A percentile compares a stretch with the other conserved stretches of the same genome.
phyloP scores from a whole-genome alignment of 257 asterid genomes.

The Mitragyna speciosa region DNA sequence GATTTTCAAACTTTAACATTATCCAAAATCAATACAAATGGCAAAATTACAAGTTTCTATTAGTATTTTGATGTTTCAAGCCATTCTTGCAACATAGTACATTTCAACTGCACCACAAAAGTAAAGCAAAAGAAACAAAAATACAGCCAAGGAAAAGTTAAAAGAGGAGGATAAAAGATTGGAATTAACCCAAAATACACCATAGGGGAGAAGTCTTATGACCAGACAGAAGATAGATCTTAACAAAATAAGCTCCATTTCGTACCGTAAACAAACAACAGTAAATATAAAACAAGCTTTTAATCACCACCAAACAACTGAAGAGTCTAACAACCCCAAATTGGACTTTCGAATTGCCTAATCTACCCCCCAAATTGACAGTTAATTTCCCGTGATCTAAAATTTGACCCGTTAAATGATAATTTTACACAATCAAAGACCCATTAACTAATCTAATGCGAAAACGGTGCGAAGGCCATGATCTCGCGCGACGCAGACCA shows the following conservation, averaged over 20 bases:
- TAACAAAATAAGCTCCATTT: not conserved
- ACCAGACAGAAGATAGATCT: not conserved
- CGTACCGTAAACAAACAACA: not conserved
- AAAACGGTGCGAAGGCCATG: not conserved
- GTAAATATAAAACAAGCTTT: not conserved
- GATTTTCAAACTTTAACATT: no score
- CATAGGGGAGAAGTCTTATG: no score
- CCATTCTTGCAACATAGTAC: no score
- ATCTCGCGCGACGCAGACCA: not conserved
- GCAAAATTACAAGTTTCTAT: no score
- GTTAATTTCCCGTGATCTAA: not conserved
- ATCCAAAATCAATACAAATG: no score
- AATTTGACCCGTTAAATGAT: not conserved
- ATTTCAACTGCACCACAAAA: no score
- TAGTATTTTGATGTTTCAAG: no score
- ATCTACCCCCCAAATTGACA: slow-evolving; percentile 6
- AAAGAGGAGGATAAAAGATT: no score
- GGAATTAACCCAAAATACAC: no score
- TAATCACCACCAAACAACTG: not conserved
- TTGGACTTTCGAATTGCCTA: not conserved
- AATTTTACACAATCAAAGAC: not conserved
- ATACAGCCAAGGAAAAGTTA: no score
- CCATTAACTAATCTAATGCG: not conserved
- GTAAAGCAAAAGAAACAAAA: no score
- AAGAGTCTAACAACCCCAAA: not conserved